Percentiles rank a stretch among this genome's conserved stretches.
Conservation (phyloP, 768 basidiomycete species). For the Inosperma sp. region DNA sequence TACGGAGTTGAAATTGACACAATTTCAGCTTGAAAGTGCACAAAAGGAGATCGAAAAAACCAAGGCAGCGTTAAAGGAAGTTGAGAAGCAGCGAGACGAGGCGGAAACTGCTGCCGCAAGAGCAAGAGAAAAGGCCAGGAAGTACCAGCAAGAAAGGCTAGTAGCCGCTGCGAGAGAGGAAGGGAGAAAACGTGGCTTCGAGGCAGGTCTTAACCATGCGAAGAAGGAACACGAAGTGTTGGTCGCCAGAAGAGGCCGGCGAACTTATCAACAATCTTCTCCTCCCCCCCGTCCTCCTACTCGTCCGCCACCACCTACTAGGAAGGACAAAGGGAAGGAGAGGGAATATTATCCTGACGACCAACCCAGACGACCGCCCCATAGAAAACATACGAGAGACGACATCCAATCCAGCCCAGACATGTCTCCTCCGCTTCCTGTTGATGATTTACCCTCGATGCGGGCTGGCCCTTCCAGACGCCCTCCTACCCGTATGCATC, state of each 20-base stretch:
- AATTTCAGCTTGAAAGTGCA: conserved; percentile 38
- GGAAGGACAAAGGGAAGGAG: conserved; percentile 13
- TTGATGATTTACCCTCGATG: too few species aligned
- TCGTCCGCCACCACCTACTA: conserved; percentile 4
- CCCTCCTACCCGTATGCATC: neutral
- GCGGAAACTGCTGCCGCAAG: conserved; percentile 52
- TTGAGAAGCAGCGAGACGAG: conserved; percentile 51
- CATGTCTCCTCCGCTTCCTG: neutral
- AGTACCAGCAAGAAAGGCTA: conserved; percentile 46
- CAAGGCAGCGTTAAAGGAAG: conserved; percentile 42
- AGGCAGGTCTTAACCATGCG: conserved; percentile 44
- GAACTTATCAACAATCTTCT: too few species aligned
- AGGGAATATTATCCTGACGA: conserved; percentile 8
- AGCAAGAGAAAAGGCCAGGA: conserved; percentile 47
- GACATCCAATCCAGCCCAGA: conserved; percentile 3
- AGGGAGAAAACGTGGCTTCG: conserved; percentile 47
- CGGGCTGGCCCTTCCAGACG: neutral
- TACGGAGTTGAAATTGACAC: conserved; percentile 36
- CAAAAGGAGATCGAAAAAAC: conserved; percentile 50
- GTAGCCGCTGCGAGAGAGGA: conserved; percentile 54
- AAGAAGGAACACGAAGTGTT: conserved; percentile 26
- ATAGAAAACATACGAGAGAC: neutral
- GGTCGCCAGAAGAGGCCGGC: conserved; percentile 14
- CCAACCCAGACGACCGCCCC: conserved; percentile 5
- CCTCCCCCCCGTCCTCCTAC: too few species aligned